These are phyloP conservation scores for Cymbopogon flexuosus DNA, from an alignment of 202 grass and related monocot genomes.

Conservation along the genomic window DNA sequence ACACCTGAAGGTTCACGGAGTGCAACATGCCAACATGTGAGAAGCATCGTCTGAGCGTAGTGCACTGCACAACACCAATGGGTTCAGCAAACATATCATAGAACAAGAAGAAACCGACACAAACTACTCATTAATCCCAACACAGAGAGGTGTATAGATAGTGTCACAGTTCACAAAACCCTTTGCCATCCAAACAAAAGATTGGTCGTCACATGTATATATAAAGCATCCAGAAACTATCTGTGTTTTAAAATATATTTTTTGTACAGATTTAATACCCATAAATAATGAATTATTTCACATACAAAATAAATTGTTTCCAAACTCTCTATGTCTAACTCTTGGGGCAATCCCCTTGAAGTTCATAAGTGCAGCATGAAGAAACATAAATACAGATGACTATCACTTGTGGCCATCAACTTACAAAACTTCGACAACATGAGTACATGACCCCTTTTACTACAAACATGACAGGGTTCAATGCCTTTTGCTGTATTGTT, in stretches of 20 bases:
- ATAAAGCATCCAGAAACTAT: not conserved
- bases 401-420: not conserved
- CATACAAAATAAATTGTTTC: not conserved
- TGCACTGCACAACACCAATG: no score
- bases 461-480: slow-evolving; percentile 1
- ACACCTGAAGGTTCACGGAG: no score
- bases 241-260: not conserved
- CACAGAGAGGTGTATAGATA: not conserved
- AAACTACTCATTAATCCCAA: not conserved
- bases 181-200: not conserved
- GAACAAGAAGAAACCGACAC: not conserved
- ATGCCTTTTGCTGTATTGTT: not conserved
- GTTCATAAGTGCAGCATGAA: not conserved
- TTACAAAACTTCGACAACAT: slow-evolving; percentile 29
- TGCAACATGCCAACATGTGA: no score
- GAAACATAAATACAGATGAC: not conserved
- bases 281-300: not conserved
- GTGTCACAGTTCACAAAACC: not conserved
- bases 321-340: slow-evolving; percentile 9
- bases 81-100: not conserved
- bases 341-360: not conserved
- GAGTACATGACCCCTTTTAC: slow-evolving; percentile 10
- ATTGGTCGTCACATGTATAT: not conserved
- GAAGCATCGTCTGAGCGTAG: no score
- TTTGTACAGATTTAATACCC: not conserved